Percentiles rank a stretch among this genome's conserved stretches.
phyloP scores from a whole-genome alignment of 1,284 basidiomycete species.

The Trametes polyzona region DNA sequence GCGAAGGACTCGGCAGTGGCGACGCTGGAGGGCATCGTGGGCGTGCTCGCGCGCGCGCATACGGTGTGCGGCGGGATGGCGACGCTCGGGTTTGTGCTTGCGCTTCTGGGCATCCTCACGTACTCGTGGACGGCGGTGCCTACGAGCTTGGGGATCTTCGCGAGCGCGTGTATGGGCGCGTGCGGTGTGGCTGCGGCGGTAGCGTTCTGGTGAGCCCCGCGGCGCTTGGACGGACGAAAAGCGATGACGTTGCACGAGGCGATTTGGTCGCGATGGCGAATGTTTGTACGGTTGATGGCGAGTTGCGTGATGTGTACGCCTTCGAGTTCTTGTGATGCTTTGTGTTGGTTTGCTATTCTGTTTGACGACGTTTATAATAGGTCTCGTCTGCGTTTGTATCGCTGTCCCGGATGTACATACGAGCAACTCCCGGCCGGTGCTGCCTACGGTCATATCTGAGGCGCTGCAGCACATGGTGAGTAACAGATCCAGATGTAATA shows the following conservation, averaged over 20 bases:
- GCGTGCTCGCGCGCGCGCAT: conserved; percentile 38
- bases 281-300: not conserved
- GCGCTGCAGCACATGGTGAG: no score
- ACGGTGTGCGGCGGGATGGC: conserved; percentile 36
- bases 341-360: no score
- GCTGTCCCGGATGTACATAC: no score
- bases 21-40: conserved; percentile 32
- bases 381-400: no score
- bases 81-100: conserved; percentile 39
- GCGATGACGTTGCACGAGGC: no score
- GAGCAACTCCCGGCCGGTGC: no score
- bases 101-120: conserved; percentile 39
- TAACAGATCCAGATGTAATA: no score
- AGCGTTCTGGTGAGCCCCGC: conserved; percentile 27
- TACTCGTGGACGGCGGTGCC: conserved; percentile 41
- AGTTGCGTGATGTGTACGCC: no score
- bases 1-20: conserved; percentile 8
- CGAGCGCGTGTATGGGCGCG: conserved; percentile 35
- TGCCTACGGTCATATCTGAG: no score
- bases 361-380: no score
- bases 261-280: not conserved
- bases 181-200: conserved; percentile 28
- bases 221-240: no score
- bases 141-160: conserved; percentile 36
- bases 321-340: no score